Percentiles rank a stretch among this genome's conserved stretches.
phyloP scores from a whole-genome alignment of 441 rosid genomes.

The Gossypium schwendimanii region DNA sequence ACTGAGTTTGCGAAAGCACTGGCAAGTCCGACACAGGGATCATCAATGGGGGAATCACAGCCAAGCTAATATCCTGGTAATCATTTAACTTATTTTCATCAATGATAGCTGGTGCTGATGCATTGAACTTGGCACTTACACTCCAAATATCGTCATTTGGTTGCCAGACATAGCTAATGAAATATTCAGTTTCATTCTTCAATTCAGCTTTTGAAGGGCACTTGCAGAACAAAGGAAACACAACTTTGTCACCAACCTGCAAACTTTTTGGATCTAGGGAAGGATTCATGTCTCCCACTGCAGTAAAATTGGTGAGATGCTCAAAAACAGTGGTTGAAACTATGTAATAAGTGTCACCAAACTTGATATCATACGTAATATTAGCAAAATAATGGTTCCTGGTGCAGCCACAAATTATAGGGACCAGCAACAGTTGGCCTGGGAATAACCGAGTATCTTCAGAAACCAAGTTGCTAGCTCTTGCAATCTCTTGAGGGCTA shows the following conservation, averaged over 20 bases:
- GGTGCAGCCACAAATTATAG: conserved; percentile 43
- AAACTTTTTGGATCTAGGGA: conserved; percentile 26
- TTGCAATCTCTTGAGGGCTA: conserved; percentile 30
- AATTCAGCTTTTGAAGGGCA: conserved; percentile 34
- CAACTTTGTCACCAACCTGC: conserved; percentile 37
- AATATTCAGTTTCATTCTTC: conserved; percentile 28
- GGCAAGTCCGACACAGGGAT: conserved; percentile 49
- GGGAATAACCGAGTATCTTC: conserved; percentile 36
- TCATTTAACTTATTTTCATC: conserved; percentile 29
- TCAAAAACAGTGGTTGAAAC: conserved; percentile 36
- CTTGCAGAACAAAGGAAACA: conserved; percentile 50
- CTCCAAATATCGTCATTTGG: conserved; percentile 32
- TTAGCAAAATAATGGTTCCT: conserved; percentile 40
- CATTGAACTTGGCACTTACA: conserved; percentile 34
- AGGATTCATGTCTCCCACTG: conserved; percentile 34
- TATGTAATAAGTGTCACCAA: conserved; percentile 39
- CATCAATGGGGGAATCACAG: conserved; percentile 32
- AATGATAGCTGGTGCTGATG: conserved; percentile 26
- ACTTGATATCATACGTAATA: conserved; percentile 43
- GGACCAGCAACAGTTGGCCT: conserved; percentile 48
- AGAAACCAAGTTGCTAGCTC: conserved; percentile 41
- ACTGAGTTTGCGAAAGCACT: conserved; percentile 26
- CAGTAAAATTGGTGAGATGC: conserved; percentile 41
- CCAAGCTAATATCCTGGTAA: conserved; percentile 24
- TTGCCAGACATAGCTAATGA: conserved; percentile 54